phyloP scores from a whole-genome alignment of 352 stramenopile species.

The Pythium aphanidermatum region DNA sequence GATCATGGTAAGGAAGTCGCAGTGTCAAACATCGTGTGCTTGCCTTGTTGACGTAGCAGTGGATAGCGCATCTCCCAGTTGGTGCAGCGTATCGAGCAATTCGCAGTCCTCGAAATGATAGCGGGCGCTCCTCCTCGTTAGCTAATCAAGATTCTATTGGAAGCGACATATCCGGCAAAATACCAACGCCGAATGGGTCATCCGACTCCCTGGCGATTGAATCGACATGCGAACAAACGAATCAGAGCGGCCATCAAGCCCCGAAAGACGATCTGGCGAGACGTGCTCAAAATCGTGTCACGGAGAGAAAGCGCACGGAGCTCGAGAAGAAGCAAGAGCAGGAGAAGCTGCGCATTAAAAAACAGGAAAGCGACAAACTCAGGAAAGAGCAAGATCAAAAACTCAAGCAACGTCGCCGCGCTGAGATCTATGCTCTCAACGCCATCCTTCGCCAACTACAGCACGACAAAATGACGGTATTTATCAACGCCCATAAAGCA shows the following conservation, averaged over 20 bases:
- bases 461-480: constrained; percentile 53
- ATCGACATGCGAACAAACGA: too few species aligned
- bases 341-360: constrained; percentile 30
- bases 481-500: constrained; percentile 39
- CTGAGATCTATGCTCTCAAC: constrained; percentile 74
- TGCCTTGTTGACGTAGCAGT: too few species aligned
- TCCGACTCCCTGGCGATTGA: constrained; percentile 13
- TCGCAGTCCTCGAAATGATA: constrained; percentile 26
- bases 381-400: constrained; percentile 37
- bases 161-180: constrained; percentile 2
- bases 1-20: constrained; percentile 7
- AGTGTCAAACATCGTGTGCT: too few species aligned
- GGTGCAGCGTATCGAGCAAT: constrained; percentile 45
- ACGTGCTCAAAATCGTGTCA: constrained; percentile 43
- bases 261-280: constrained; percentile 32
- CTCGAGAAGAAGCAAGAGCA: constrained; percentile 43
- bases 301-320: constrained; percentile 52
- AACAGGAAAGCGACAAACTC: constrained; percentile 42
- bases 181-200: constrained; percentile 9
- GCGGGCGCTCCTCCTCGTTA: background rate
- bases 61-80: constrained; percentile 37
- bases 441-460: constrained; percentile 53
- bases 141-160: constrained; percentile 11
- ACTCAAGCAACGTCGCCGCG: constrained; percentile 41
- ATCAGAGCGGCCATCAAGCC: too few species aligned